Evolutionary conservation across 169 alveolate genomes (phyloP), one percentile per base, ranked within the genome.

Genomic region (Plasmodium reichenowi): DNA sequence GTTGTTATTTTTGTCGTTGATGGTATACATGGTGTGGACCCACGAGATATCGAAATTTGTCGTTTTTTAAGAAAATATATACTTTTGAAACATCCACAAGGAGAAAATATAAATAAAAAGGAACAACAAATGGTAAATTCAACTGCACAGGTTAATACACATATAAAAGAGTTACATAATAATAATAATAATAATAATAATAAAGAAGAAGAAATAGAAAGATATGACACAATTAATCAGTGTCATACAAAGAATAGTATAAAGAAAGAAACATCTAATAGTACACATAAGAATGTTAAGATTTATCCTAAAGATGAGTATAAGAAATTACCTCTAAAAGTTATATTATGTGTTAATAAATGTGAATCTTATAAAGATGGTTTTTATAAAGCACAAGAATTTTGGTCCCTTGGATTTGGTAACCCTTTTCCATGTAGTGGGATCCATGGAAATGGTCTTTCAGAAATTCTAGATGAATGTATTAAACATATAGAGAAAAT

Each of bases 351-450:
- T 70, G 96, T 94, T 0, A 94, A 94, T 73, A 94, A 94, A 78
- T 92, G 95, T 58, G 96, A 94, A 85, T 89, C 96, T 22, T 85
- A 85, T 72, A 91, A 93, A 66, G 91, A 90, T 22, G 96, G 96
- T 26, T 87, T 75, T 29, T 87, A 89, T 43, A 85, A 91, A 59
- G 95, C 96, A 2, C 94, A 94, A 90, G 93, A 92, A 64, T 94
- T 94, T 73, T 94, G 96, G 96, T 70, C 88, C 15, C 67, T 94
- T 26, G 96, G 96, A 50, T 88, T 94, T 47, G 96, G 95, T 1
- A 47, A 70, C n/a, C 96, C 96, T 24, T 92, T 88, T 26, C 95
- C 96, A 15, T 91, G 92, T 56, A 94, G 96, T 74, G 96, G 95
- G 10, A 62, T 92, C 32, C 96, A 94, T 54, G 96, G 96, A 9